Conservation (phyloP, 1,284 basidiomycete species). For the Fomitopsis palustris region DNA sequence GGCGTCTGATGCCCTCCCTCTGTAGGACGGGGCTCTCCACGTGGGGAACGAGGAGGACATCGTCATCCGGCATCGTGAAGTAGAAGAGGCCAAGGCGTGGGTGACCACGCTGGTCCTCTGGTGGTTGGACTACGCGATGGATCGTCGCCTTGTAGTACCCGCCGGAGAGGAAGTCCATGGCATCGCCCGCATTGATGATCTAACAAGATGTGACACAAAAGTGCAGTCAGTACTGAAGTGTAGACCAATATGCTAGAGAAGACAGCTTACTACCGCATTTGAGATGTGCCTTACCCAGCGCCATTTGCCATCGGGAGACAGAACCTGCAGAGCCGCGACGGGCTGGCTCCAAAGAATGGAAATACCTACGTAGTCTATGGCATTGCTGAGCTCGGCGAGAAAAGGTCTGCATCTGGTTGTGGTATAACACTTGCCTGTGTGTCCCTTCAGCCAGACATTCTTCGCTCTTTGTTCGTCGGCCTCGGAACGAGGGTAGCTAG, state of each 20-base stretch:
- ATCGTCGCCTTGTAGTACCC: slow-evolving; percentile 38
- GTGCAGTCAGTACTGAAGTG: no score
- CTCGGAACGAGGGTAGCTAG: slow-evolving; percentile 29
- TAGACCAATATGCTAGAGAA: neutral
- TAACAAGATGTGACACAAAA: slow-evolving; percentile 10
- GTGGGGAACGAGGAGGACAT: slow-evolving; percentile 35
- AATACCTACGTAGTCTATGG: slow-evolving; percentile 49
- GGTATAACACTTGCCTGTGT: slow-evolving; percentile 41
- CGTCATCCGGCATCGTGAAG: slow-evolving; percentile 32
- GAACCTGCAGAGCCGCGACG: slow-evolving; percentile 53
- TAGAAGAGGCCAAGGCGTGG: slow-evolving; percentile 51
- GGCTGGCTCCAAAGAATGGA: slow-evolving; percentile 60
- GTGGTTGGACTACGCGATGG: slow-evolving; percentile 41
- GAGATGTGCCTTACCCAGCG: slow-evolving; percentile 56
- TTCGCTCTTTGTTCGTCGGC: slow-evolving; percentile 52
- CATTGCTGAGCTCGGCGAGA: neutral
- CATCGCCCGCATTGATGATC: slow-evolving; percentile 62
- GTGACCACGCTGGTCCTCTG: slow-evolving; percentile 42
- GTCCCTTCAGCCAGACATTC: slow-evolving; percentile 59
- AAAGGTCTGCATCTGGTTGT: neutral
- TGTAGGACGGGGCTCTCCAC: slow-evolving; percentile 38
- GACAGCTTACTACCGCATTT: slow-evolving; percentile 44
- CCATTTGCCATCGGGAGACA: slow-evolving; percentile 49
- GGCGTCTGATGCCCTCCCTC: slow-evolving; percentile 27
- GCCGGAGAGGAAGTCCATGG: slow-evolving; percentile 52